Evolutionary conservation across 345 rosid species (phyloP).

Genomic region (Eucalyptus cloeziana): DNA sequence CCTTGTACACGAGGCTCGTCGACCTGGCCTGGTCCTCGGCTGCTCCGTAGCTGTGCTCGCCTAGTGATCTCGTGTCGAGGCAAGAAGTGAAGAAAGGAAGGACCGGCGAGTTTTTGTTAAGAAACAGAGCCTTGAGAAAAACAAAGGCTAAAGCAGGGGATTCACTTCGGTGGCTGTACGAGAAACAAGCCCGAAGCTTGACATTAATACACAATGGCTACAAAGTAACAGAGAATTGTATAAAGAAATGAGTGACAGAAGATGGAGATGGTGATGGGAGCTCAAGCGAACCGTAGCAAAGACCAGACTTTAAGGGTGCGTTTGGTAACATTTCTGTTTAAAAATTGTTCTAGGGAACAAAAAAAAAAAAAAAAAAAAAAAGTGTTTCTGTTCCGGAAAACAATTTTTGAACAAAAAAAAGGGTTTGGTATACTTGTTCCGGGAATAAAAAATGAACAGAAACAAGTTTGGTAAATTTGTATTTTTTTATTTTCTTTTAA

Average conservation of each 20-base stretch:
- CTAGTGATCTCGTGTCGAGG: not conserved
- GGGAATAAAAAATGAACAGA: too few species aligned
- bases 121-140: not conserved
- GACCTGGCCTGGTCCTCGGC: not conserved
- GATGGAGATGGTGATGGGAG: not conserved
- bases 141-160: not conserved
- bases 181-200: not conserved
- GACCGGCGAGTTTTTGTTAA: not conserved
- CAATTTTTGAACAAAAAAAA: too few species aligned
- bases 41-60: not conserved
- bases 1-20: slow-evolving; percentile 10
- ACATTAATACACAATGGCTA: too few species aligned
- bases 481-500: too few species aligned
- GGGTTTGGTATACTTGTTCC: too few species aligned
- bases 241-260: not conserved
- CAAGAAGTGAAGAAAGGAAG: not conserved
- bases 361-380: too few species aligned
- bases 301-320: not conserved
- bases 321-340: too few species aligned
- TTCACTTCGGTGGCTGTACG: not conserved
- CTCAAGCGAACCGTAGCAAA: not conserved
- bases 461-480: too few species aligned
- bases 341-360: too few species aligned
- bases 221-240: not conserved
- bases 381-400: too few species aligned